Conservation (phyloP, 2,329 filamentous ascomycete genomes). For the Fusarium virguliforme region DNA sequence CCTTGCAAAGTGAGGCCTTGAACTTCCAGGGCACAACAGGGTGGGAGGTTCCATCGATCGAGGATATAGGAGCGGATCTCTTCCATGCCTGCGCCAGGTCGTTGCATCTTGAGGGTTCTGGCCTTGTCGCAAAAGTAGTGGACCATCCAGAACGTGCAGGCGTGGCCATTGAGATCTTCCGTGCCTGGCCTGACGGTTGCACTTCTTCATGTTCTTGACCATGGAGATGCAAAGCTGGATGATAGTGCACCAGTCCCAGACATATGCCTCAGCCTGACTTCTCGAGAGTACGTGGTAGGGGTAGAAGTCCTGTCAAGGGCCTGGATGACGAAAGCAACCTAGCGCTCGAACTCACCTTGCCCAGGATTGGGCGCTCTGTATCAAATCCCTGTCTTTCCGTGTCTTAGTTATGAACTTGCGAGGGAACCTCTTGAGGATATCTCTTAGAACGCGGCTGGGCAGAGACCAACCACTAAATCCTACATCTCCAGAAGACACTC, state of each 20-base stretch:
- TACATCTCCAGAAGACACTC: too few relatives aligned
- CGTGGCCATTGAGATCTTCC: not conserved
- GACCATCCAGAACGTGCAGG: not conserved
- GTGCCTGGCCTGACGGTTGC: not conserved
- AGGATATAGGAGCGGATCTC: not conserved
- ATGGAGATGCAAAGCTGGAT: not conserved
- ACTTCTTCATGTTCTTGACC: not conserved
- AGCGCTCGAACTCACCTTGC: slow-evolving; percentile 4
- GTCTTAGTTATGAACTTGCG: too few relatives aligned
- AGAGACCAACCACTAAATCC: too few relatives aligned
- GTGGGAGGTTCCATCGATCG: not conserved
- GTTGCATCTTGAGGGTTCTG: not conserved
- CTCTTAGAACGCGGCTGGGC: too few relatives aligned
- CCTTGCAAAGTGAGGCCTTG: slow-evolving; percentile 5
- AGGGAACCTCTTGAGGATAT: too few relatives aligned
- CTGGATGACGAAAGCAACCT: not conserved
- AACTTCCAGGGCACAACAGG: not conserved
- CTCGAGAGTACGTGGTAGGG: not conserved
- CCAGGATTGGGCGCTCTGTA: too few relatives aligned
- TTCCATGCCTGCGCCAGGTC: not conserved
- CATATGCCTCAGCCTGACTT: not conserved
- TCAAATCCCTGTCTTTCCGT: too few relatives aligned
- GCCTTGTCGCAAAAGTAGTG: not conserved
- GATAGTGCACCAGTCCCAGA: not conserved
- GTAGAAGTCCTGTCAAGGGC: not conserved